These are phyloP conservation scores for Microdochium paspali DNA, from an alignment of 2,329 filamentous ascomycete genomes.

Conservation along the genomic window DNA sequence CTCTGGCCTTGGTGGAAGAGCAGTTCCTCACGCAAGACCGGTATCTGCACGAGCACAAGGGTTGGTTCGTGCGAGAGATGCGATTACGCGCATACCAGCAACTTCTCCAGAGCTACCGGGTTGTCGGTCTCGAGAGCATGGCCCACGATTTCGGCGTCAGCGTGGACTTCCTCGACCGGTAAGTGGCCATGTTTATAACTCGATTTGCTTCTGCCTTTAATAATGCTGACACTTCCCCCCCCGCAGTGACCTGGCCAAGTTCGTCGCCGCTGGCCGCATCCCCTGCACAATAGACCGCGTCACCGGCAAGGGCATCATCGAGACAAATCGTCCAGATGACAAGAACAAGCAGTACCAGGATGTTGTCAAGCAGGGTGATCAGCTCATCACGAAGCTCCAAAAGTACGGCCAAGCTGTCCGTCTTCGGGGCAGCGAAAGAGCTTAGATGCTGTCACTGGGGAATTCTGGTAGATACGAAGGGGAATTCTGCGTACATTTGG, in stretches of 20 bases:
- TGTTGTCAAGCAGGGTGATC: slow-evolving; percentile 93
- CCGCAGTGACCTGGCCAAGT: slow-evolving; percentile 80
- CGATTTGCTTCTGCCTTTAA: too few species aligned
- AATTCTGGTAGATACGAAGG: too few species aligned
- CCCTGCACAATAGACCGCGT: slow-evolving; percentile 97
- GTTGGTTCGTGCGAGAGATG: slow-evolving; percentile 99
- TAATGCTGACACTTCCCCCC: background rate
- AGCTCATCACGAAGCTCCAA: slow-evolving; percentile 96
- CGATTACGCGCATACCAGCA: slow-evolving; percentile 92
- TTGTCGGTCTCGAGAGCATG: slow-evolving; percentile 96
- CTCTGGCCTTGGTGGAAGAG: slow-evolving; percentile 83
- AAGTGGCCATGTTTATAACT: too few species aligned
- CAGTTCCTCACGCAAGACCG: slow-evolving; percentile 90
- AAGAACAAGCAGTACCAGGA: slow-evolving; percentile 99
- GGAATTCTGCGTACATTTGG: too few species aligned
- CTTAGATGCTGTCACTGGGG: slow-evolving; percentile 44
- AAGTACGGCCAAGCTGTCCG: slow-evolving; percentile 98
- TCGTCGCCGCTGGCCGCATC: slow-evolving; percentile 90
- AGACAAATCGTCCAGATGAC: slow-evolving; percentile 94
- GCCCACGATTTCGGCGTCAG: slow-evolving; percentile 94
- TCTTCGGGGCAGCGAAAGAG: slow-evolving; percentile 87
- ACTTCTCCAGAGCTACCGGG: slow-evolving; percentile 91
- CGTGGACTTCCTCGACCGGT: slow-evolving; percentile 93
- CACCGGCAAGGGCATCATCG: slow-evolving; percentile 90
- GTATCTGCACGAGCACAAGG: slow-evolving; percentile 90